phyloP scores from a whole-genome alignment of 345 rosid species.

The Chamaenerion angustifolium region DNA sequence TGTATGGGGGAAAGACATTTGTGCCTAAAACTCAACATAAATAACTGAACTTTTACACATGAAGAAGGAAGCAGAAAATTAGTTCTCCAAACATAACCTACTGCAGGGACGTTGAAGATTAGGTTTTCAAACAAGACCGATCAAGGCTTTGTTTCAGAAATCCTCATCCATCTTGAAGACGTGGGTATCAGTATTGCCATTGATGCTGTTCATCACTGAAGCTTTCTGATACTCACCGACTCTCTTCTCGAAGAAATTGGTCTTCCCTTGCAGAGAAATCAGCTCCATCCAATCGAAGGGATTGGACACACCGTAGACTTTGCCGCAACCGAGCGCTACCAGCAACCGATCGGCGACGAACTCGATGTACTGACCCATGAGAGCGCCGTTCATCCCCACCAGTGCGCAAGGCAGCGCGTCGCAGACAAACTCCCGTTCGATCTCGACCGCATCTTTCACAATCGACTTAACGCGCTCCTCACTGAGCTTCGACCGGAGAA shows the following conservation, averaged over 20 bases:
- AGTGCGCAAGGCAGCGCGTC: constrained; percentile 79
- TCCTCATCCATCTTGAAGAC: constrained; percentile 70
- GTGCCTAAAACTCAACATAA: too few relatives aligned
- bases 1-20: too few relatives aligned
- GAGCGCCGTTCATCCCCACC: constrained; percentile 63
- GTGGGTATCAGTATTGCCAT: constrained; percentile 39
- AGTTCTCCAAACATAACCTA: too few relatives aligned
- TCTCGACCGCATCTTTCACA: constrained; percentile 61
- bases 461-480: constrained; percentile 64
- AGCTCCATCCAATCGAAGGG: constrained; percentile 95
- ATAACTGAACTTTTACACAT: too few relatives aligned
- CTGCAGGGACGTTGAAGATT: too few relatives aligned
- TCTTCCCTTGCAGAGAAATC: constrained; percentile 72
- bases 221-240: constrained; percentile 82
- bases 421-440: constrained; percentile 84
- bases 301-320: constrained; percentile 39
- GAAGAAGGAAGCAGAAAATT: too few relatives aligned
- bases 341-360: constrained; percentile 69
- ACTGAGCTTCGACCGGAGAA: constrained; percentile 38
- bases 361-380: constrained; percentile 80
- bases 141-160: constrained; percentile 20
- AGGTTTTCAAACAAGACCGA: too few relatives aligned
- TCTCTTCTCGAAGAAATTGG: constrained; percentile 72
- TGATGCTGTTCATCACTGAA: constrained; percentile 56
- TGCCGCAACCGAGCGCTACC: constrained; percentile 53